Percentiles rank a stretch among this genome's conserved stretches.
phyloP scores from a whole-genome alignment of 2,329 filamentous ascomycete species.

The Claviceps africana region DNA sequence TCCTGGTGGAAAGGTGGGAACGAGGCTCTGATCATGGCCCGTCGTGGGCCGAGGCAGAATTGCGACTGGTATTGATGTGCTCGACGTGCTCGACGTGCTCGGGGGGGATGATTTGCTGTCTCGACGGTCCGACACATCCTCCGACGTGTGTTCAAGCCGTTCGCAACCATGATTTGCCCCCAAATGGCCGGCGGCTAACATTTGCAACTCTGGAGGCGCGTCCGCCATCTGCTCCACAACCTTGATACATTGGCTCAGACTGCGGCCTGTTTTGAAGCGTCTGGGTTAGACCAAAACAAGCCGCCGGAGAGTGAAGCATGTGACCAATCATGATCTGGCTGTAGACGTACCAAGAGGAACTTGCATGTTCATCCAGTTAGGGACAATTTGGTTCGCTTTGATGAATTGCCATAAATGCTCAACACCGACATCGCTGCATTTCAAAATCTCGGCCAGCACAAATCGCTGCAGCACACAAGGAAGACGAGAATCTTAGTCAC shows the following conservation, averaged over 20 bases:
- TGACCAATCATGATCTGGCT: neutral
- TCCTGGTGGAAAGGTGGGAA: neutral
- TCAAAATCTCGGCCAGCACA: constrained; percentile 44
- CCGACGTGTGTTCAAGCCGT: neutral
- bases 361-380: constrained; percentile 35
- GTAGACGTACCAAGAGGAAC: constrained; percentile 28
- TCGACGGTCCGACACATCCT: neutral
- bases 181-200: constrained; percentile 22
- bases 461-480: constrained; percentile 30
- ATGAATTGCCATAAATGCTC: constrained; percentile 33
- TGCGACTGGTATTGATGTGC: neutral
- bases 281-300: neutral
- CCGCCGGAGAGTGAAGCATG: neutral
- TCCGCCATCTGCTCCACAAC: constrained; percentile 25
- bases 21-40: constrained; percentile 1
- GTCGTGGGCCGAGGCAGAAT: constrained; percentile 14
- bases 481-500: neutral
- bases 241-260: constrained; percentile 31
- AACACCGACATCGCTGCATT: constrained; percentile 37
- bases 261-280: constrained; percentile 24
- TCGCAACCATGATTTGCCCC: constrained; percentile 13
- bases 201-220: constrained; percentile 17
- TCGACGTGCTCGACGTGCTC: neutral
- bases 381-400: constrained; percentile 24
- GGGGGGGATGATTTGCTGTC: constrained; percentile 1